Percentiles rank a stretch among this genome's conserved stretches.
These are phyloP conservation scores for Zhuliangozyma parablackwelliae DNA, from an alignment of 1,139 yeast species.

Conservation along the genomic window DNA sequence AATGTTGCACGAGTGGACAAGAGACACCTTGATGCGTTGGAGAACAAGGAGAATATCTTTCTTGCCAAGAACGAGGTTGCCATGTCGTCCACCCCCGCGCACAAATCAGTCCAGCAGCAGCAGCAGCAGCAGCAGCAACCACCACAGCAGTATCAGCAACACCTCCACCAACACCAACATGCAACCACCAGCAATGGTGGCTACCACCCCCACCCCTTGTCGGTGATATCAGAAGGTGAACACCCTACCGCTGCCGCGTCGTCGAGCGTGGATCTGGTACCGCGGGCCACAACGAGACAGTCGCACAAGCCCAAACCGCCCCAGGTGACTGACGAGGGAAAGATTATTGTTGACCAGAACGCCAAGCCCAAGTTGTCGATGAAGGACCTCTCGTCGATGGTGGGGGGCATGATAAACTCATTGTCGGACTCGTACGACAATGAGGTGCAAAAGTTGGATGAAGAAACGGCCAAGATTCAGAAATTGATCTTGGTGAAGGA, in stretches of 20 bases:
- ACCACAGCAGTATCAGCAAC: slow-evolving; percentile 21
- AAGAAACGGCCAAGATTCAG: slow-evolving; percentile 17
- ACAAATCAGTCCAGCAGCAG: slow-evolving; percentile 1
- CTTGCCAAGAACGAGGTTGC: slow-evolving; percentile 10
- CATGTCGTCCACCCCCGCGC: slow-evolving; percentile 30
- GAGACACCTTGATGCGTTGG: slow-evolving; percentile 31
- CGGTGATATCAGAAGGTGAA: slow-evolving; percentile 33
- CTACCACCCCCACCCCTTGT: slow-evolving; percentile 31
- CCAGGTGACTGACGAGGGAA: slow-evolving; percentile 28
- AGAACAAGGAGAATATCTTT: slow-evolving; percentile 43
- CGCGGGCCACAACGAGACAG: neutral
- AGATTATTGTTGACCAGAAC: slow-evolving; percentile 13
- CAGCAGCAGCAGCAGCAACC: too few species aligned
- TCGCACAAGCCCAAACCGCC: slow-evolving; percentile 34
- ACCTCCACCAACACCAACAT: neutral
- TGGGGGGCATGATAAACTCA: slow-evolving; percentile 40
- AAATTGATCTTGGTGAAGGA: slow-evolving; percentile 12
- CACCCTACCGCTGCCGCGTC: too few species aligned
- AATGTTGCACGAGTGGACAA: slow-evolving; percentile 23
- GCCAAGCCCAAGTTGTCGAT: slow-evolving; percentile 19
- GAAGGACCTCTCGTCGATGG: slow-evolving; percentile 33
- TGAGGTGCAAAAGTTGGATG: slow-evolving; percentile 19
- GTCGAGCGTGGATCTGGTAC: too few species aligned
- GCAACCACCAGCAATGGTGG: slow-evolving; percentile 9
- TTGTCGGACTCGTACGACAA: slow-evolving; percentile 37